phyloP scores from a whole-genome alignment of 768 basidiomycete genomes.

The Chiua virens region DNA sequence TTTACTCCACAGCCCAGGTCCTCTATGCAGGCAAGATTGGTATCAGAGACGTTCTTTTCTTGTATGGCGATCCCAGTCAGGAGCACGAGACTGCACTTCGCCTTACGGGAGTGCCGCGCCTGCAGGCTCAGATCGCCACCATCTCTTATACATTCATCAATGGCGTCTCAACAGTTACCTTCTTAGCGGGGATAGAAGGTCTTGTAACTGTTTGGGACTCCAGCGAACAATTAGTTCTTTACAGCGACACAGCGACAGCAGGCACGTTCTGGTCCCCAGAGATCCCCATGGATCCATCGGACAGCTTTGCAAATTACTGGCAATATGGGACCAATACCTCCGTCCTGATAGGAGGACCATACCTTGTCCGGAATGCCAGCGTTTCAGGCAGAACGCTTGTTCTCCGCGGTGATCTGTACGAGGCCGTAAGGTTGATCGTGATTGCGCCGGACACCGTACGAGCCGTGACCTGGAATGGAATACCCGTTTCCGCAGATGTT shows the following conservation, averaged over 20 bases:
- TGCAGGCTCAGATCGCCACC: slow-evolving; percentile 23
- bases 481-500: slow-evolving; percentile 37
- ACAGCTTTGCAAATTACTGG: slow-evolving; percentile 63
- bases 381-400: slow-evolving; percentile 51
- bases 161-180: slow-evolving; percentile 45
- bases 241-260: slow-evolving; percentile 62
- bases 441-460: slow-evolving; percentile 56
- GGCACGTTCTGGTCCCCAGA: slow-evolving; percentile 78
- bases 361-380: slow-evolving; percentile 58
- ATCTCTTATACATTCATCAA: slow-evolving; percentile 27
- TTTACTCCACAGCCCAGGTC: slow-evolving; percentile 74
- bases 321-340: slow-evolving; percentile 70
- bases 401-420: slow-evolving; percentile 68
- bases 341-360: slow-evolving; percentile 64
- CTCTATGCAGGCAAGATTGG: slow-evolving; percentile 66
- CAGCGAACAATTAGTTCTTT: slow-evolving; percentile 64
- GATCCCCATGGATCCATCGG: slow-evolving; percentile 40
- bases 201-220: slow-evolving; percentile 68
- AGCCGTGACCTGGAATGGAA: slow-evolving; percentile 74
- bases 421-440: slow-evolving; percentile 55
- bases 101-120: slow-evolving; percentile 48
- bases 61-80: slow-evolving; percentile 56
- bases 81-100: slow-evolving; percentile 53
- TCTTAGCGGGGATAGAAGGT: slow-evolving; percentile 57
- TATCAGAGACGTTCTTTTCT: slow-evolving; percentile 59